Evolutionary conservation across 345 rosid genomes (phyloP).

Genomic region (Tarenaya hassleriana): DNA sequence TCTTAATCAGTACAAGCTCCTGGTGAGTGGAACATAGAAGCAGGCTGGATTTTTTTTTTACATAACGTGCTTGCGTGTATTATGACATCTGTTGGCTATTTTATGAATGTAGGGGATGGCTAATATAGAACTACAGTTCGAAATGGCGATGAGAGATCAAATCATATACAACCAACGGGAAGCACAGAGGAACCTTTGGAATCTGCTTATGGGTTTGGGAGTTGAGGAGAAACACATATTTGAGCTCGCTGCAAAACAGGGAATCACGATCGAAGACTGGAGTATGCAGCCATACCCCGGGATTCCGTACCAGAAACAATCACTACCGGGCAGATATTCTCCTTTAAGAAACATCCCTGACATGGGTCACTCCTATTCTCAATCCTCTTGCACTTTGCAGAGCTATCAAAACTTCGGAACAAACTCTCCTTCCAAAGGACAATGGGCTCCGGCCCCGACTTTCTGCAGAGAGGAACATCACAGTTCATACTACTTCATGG

Average conservation of each 20-base stretch:
- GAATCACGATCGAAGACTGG: slow-evolving; percentile 77
- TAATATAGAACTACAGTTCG: slow-evolving; percentile 87
- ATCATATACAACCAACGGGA: slow-evolving; percentile 83
- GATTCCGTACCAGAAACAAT: slow-evolving; percentile 40
- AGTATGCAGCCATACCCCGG: slow-evolving; percentile 38
- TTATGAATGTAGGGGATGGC: slow-evolving; percentile 64
- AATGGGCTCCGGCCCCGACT: slow-evolving; percentile 42
- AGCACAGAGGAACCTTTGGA: slow-evolving; percentile 79
- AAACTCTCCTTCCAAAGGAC: slow-evolving; percentile 37
- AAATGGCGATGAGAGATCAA: slow-evolving; percentile 97
- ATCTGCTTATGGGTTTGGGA: slow-evolving; percentile 69
- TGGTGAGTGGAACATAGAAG: slow-evolving; percentile 50
- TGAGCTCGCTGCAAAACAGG: slow-evolving; percentile 73
- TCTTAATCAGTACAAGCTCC: slow-evolving; percentile 83
- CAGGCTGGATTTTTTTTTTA: no score
- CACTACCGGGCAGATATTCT: slow-evolving; percentile 27
- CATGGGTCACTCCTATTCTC: slow-evolving; percentile 40
- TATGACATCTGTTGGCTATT: slow-evolving; percentile 19
- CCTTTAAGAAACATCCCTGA: slow-evolving; percentile 32
- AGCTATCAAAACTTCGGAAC: no score
- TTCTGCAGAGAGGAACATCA: slow-evolving; percentile 62
- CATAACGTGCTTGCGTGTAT: no score
- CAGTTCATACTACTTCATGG: slow-evolving; percentile 52
- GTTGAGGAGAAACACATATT: slow-evolving; percentile 63
- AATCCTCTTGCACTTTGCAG: slow-evolving; percentile 52